Evolutionary conservation across 495 filamentous ascomycete genomes (phyloP).

Genomic region (Corynascus novoguineensis): DNA sequence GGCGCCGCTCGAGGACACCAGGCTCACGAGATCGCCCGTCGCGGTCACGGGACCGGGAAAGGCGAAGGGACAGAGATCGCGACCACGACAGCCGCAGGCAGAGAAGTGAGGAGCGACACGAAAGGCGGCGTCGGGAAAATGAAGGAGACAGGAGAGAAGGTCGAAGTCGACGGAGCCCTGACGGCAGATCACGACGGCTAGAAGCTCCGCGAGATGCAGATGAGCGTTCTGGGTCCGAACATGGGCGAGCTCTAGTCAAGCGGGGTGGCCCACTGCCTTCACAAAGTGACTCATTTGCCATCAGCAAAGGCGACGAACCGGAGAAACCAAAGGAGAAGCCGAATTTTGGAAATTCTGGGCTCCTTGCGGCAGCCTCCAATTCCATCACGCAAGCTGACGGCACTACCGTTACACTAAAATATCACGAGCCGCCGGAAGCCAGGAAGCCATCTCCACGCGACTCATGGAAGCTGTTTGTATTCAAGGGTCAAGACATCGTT

Average conservation of each 20-base stretch:
- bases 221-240: slow-evolving; percentile 16
- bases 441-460: slow-evolving; percentile 76
- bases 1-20: slow-evolving; percentile 37
- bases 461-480: slow-evolving; percentile 86
- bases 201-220: slow-evolving; percentile 8
- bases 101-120: slow-evolving; percentile 11
- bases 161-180: slow-evolving; percentile 11
- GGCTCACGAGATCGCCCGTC: slow-evolving; percentile 30
- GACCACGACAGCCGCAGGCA: slow-evolving; percentile 8
- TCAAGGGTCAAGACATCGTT: slow-evolving; percentile 75
- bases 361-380: slow-evolving; percentile 84
- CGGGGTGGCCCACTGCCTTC: slow-evolving; percentile 60
- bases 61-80: slow-evolving; percentile 14
- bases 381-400: slow-evolving; percentile 64
- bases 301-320: slow-evolving; percentile 46
- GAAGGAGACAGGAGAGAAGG: slow-evolving; percentile 9
- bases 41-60: slow-evolving; percentile 23
- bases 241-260: slow-evolving; percentile 27
- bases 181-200: slow-evolving; percentile 3
- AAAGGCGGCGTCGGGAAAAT: slow-evolving; percentile 7
- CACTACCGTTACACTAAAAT: slow-evolving; percentile 73
- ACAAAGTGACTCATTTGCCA: slow-evolving; percentile 61
- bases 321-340: slow-evolving; percentile 74
- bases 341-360: slow-evolving; percentile 75
- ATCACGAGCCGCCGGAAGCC: slow-evolving; percentile 90